Evolutionary conservation across 805 yeast species (phyloP), one percentile per base, ranked within the genome.

Genomic region (Metschnikowia bowlesiae): DNA sequence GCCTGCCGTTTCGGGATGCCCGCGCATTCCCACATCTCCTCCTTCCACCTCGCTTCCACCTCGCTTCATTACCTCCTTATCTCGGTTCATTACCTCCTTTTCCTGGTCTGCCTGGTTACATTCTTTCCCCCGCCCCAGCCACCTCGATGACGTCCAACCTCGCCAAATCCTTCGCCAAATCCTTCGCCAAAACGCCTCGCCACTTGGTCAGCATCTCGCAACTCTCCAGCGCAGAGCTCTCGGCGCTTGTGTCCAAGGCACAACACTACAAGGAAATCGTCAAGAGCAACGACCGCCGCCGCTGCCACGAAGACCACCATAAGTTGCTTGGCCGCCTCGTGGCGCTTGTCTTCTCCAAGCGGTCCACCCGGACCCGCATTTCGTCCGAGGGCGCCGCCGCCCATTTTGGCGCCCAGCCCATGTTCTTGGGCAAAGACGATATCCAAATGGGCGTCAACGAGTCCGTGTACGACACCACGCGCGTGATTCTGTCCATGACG

Each of bases 361-460:
- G 99, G 68, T 89, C 97, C 6, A 94, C 99, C 26, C 81, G 99
- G 69, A 94, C 99, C 26, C 83, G 99, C 69, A 81, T 94, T 36
- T 89, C 97, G 26, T 78, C 91, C 9, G 99, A 94, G 66, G 97
- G 96, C 46, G 99, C 99, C 13, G 87, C 91, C 10, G 79, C 87
- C 2, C 90, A 86, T 65, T 87, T 92, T 58, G 98, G 98, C 16
- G 98, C 91, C 6, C 94, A 85, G 60, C 97, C 99, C 10, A 87
- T 94, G 94, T 94, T 94, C 63, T 75, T 94, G 57, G 98, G 99
- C 46, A 89, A 87, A 60, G 97, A 91, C 59, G 99, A 94, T 61
- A 94, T 94, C 64, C 99, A 94, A 69, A 75, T 94, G 49, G 99
- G 99, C 40, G 96, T 89, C 40, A 94, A 94, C 64, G 99, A 94